Base-by-base conservation (phyloP, 148 eudicot genomes). In the Amaranthus palmeri region DNA sequence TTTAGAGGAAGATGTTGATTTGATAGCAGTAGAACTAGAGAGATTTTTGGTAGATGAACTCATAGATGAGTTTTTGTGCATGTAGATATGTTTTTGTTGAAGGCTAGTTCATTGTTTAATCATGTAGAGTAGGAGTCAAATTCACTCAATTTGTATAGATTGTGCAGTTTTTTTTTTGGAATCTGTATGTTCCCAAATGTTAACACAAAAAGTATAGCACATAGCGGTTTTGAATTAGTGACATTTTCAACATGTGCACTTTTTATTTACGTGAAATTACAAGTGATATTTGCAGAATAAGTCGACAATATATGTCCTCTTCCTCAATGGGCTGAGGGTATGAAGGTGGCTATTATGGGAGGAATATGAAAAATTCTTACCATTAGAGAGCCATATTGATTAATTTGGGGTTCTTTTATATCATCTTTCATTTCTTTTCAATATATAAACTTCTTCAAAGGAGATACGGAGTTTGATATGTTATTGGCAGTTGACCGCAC, bases 1-100 rank as follows among this genome's bases (percentile, higher is more conserved):
- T 47, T 71, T 79, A 58, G 86, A 81, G 56, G 93, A 81, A 64
- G 90, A 85, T 70, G 75, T 77, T 40, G 73, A 69, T 71, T 68
- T 73, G 40, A 80, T 90, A 67, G 88, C 77, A 60, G 63, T 79
- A 60, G 93, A 90, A 65, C 79, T 88, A 70, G 90, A 87, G 70
- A 73, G 74, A 2, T 65, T 66, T 77, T 74, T 90, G 75, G 65
- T 87, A 44, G 86, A 86, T 48, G 84, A 84, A 75, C 74, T 90
- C 18, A 65, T 75, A 42, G 85, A 82, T 52, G 92, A 90, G 79
- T 77, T 86, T 41, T 70, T 78, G 43, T 66, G 70, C 49, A 51
- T 65, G 68, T 76, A 72, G 72, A 44, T 61, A 36, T 66, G 48
- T 60, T 67, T 44, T 54, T 69, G 61, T 25, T 49, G 58, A 60